Conservation (phyloP, 139 green algal genomes). For the Chlamydomonas sphaeroides region DNA sequence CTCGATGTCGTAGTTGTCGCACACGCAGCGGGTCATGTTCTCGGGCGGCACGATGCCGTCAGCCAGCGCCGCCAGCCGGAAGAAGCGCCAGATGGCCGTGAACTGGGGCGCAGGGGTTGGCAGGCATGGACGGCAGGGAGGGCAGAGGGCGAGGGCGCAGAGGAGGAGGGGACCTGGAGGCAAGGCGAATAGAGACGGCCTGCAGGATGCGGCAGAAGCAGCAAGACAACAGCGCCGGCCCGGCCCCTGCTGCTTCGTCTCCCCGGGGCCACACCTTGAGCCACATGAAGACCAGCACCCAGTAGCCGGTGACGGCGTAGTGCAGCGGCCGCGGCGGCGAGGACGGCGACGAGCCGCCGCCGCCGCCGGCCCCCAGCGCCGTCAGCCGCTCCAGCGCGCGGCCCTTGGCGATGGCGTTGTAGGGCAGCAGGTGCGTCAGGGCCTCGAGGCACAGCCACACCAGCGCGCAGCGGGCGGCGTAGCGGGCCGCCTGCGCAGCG, state of each 20-base stretch:
- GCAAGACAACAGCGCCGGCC: too few relatives aligned
- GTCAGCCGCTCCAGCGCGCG: slow-evolving; percentile 43
- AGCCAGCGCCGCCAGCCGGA: slow-evolving; percentile 71
- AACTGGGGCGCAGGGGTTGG: slow-evolving; percentile 76
- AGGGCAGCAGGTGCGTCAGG: slow-evolving; percentile 85
- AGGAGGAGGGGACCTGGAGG: too few relatives aligned
- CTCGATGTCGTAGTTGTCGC: slow-evolving; percentile 94
- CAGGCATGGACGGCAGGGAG: background rate
- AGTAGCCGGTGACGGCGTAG: slow-evolving; percentile 76
- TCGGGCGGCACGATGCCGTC: slow-evolving; percentile 87
- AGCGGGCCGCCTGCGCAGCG: slow-evolving; percentile 45
- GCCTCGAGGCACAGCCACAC: slow-evolving; percentile 78
- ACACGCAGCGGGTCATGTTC: slow-evolving; percentile 95
- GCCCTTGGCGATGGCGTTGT: slow-evolving; percentile 79
- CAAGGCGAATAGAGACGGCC: too few relatives aligned
- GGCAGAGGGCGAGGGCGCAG: too few relatives aligned
- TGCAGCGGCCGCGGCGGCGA: slow-evolving; percentile 48
- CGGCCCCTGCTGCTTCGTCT: too few relatives aligned
- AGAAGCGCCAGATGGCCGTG: slow-evolving; percentile 83
- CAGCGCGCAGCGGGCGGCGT: slow-evolving; percentile 58
- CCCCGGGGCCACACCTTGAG: slow-evolving; percentile 77
- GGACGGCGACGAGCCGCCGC: background rate
- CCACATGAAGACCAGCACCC: slow-evolving; percentile 95
- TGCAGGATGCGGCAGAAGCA: too few relatives aligned
- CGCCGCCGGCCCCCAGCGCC: slow-evolving; percentile 14